These are phyloP conservation scores for Tephrocybe sp. DNA, from an alignment of 768 basidiomycete genomes.

Conservation along the genomic window DNA sequence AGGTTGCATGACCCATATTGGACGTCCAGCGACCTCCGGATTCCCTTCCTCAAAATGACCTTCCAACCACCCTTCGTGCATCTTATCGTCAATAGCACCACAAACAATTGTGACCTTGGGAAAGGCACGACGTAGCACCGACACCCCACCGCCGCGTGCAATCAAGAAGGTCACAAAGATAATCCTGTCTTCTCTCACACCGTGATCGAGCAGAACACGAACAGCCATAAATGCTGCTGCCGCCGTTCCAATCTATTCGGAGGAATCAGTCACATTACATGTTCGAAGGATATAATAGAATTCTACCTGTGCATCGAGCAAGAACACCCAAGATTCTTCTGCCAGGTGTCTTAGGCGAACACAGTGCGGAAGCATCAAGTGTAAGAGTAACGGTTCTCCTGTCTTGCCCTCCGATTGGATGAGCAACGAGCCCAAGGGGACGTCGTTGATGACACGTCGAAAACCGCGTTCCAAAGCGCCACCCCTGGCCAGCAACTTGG, in stretches of 20 bases:
- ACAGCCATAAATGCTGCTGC: constrained; percentile 96
- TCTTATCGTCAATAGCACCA: constrained; percentile 76
- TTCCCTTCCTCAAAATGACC: constrained; percentile 51
- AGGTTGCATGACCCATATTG: constrained; percentile 83
- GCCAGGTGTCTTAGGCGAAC: constrained; percentile 69
- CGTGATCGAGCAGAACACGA: constrained; percentile 90
- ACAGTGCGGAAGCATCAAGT: constrained; percentile 74
- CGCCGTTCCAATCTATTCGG: constrained; percentile 81
- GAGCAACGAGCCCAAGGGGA: constrained; percentile 83
- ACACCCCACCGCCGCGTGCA: constrained; percentile 77
- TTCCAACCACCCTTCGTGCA: constrained; percentile 75
- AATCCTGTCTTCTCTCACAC: constrained; percentile 79
- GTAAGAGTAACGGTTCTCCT: constrained; percentile 87
- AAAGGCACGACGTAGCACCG: constrained; percentile 79
- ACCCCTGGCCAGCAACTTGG: constrained; percentile 49
- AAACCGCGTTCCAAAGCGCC: constrained; percentile 91
- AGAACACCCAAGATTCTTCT: constrained; percentile 73
- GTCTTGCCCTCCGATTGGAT: constrained; percentile 85
- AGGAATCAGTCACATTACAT: not conserved
- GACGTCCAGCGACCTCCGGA: constrained; percentile 50
- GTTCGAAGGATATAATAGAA: not conserved
- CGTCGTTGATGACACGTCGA: constrained; percentile 83
- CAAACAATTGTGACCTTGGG: constrained; percentile 84
- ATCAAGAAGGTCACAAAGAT: constrained; percentile 91
- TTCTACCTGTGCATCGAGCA: constrained; percentile 84